Evolutionary conservation across 208 protist genomes (phyloP).

Genomic region (Trypanosoma scelopori): DNA sequence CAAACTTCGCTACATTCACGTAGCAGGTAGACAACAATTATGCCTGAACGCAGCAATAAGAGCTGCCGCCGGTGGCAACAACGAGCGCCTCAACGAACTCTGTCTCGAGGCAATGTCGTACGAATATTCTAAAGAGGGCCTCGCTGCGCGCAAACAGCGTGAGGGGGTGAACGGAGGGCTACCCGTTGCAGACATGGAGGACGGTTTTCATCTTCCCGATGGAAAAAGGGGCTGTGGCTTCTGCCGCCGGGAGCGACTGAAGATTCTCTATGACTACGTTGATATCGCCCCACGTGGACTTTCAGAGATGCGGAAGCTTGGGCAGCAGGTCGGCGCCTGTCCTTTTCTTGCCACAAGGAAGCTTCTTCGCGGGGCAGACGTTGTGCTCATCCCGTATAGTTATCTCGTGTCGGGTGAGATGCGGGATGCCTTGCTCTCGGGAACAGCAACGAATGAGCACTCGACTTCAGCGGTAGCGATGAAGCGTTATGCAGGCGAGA

Average conservation of each 20-base stretch:
- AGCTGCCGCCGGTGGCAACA: constrained; percentile 29
- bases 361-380: constrained; percentile 63
- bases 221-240: constrained; percentile 28
- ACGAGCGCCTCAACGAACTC: constrained; percentile 88
- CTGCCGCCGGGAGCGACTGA: constrained; percentile 22
- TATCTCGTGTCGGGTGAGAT: constrained; percentile 70
- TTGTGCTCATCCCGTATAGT: constrained; percentile 83
- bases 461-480: background rate
- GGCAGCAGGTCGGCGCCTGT: constrained; percentile 59
- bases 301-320: constrained; percentile 50
- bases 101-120: constrained; percentile 90
- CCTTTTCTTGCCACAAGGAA: constrained; percentile 77
- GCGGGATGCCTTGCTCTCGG: constrained; percentile 66
- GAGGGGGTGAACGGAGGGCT: background rate
- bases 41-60: constrained; percentile 84
- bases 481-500: constrained; percentile 6
- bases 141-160: constrained; percentile 31
- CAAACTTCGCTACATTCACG: constrained; percentile 67
- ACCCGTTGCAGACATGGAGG: constrained; percentile 23
- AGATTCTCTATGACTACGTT: constrained; percentile 30
- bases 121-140: constrained; percentile 54
- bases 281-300: constrained; percentile 33
- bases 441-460: constrained; percentile 47
- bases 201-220: background rate
- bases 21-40: constrained; percentile 89